phyloP scores from a whole-genome alignment of 306 rosid genomes.

The Vigna nakashimae region DNA sequence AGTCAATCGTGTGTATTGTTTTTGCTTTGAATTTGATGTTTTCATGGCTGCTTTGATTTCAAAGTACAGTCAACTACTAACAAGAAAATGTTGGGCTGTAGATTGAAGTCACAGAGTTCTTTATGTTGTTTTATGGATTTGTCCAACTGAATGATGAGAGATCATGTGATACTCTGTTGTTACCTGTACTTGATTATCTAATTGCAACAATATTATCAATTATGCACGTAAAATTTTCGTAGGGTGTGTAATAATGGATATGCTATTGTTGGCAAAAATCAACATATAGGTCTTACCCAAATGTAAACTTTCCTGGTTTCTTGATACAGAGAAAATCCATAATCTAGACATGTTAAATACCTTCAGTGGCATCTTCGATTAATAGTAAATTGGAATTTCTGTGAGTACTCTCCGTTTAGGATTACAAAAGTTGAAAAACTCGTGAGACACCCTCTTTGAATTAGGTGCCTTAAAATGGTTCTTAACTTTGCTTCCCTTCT shows the following conservation, averaged over 20 bases:
- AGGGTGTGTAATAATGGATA: slow-evolving; percentile 6
- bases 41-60: slow-evolving; percentile 39
- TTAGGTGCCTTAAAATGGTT: neutral
- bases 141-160: slow-evolving; percentile 39
- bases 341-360: neutral
- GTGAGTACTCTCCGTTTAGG: neutral
- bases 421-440: neutral
- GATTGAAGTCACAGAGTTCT: slow-evolving; percentile 34
- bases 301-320: neutral
- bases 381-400: neutral
- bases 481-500: neutral
- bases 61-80: slow-evolving; percentile 53
- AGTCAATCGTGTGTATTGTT: slow-evolving; percentile 42
- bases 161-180: slow-evolving; percentile 31
- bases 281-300: neutral
- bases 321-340: neutral
- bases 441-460: neutral
- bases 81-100: slow-evolving; percentile 51
- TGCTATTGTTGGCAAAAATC: neutral
- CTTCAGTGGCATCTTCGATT: neutral
- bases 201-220: slow-evolving; percentile 31
- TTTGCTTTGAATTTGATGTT: slow-evolving; percentile 43
- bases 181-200: slow-evolving; percentile 37
- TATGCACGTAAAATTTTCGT: slow-evolving; percentile 34
- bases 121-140: slow-evolving; percentile 36